phyloP scores from a whole-genome alignment of 192 early-diverging fungal species.

The Phlyctochytrium arcticum region DNA sequence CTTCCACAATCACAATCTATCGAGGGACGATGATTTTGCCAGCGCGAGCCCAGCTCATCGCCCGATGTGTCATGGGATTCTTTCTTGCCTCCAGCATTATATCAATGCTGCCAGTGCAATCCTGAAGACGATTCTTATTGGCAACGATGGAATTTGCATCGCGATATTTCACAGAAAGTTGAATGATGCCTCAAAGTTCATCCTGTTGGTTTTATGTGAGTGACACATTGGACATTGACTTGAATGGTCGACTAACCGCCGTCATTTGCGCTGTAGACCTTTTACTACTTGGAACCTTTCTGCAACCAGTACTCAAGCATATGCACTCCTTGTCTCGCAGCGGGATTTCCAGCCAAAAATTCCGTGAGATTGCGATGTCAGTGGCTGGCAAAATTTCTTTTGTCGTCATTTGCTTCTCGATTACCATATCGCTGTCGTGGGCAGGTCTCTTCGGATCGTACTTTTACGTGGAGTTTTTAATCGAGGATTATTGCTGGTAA shows the following conservation, averaged over 20 bases:
- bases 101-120: slow-evolving; percentile 4
- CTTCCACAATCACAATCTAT: slow-evolving; percentile 2
- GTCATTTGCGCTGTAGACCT: slow-evolving; percentile 3
- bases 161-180: background rate
- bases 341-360: background rate
- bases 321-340: background rate
- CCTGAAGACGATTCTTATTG: background rate
- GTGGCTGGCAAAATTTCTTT: slow-evolving; percentile 10
- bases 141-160: background rate
- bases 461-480: slow-evolving; percentile 5
- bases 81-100: background rate
- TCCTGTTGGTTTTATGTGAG: slow-evolving; percentile 10
- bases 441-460: background rate
- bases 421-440: background rate
- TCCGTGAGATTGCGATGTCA: background rate
- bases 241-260: too few species aligned
- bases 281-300: background rate
- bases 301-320: background rate
- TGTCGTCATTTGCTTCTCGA: background rate
- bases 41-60: background rate
- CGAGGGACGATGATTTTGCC: slow-evolving; percentile 1
- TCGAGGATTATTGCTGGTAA: slow-evolving; percentile 15
- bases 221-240: background rate
- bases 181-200: slow-evolving; percentile 1
- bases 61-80: background rate